Evolutionary conservation across 192 early-diverging fungal genomes (phyloP).

Genomic region (Rhizophagus clarus): DNA sequence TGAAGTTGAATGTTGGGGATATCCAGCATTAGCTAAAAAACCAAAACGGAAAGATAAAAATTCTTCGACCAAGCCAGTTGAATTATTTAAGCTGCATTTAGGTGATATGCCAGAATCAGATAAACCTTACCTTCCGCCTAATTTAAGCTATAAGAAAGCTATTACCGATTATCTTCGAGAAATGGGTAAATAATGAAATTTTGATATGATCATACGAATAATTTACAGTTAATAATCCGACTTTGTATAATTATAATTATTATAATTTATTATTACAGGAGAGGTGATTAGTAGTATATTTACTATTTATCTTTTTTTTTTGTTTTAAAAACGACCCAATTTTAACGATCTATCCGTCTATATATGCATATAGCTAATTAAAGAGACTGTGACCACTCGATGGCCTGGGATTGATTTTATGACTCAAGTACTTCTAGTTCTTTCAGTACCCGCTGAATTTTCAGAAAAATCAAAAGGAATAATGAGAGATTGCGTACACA

Average conservation of each 20-base stretch:
- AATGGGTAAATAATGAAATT: background rate
- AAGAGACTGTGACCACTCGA: background rate
- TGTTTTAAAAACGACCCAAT: too few species aligned
- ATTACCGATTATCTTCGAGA: constrained; percentile 54
- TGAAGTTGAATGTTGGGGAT: background rate
- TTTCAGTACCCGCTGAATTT: constrained; percentile 60
- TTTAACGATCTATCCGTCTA: too few species aligned
- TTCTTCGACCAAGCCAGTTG: background rate
- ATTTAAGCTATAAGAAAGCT: constrained; percentile 50
- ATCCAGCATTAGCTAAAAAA: background rate
- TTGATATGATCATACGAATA: background rate
- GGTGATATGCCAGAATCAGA: constrained; percentile 49
- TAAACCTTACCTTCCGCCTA: constrained; percentile 43
- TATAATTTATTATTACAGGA: too few species aligned
- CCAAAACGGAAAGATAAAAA: background rate
- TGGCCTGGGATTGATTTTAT: constrained; percentile 16
- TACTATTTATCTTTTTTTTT: background rate
- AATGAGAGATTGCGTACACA: constrained; percentile 54
- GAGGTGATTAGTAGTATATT: too few species aligned
- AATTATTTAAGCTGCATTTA: constrained; percentile 32
- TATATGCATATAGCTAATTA: background rate
- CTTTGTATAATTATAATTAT: too few species aligned
- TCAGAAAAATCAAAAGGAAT: constrained; percentile 54
- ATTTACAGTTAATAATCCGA: background rate
- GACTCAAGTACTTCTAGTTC: background rate